Percentiles rank a stretch among this genome's conserved stretches.
Evolutionary conservation across 2,329 filamentous ascomycete species (phyloP).

Genomic region (Cytospora mali): DNA sequence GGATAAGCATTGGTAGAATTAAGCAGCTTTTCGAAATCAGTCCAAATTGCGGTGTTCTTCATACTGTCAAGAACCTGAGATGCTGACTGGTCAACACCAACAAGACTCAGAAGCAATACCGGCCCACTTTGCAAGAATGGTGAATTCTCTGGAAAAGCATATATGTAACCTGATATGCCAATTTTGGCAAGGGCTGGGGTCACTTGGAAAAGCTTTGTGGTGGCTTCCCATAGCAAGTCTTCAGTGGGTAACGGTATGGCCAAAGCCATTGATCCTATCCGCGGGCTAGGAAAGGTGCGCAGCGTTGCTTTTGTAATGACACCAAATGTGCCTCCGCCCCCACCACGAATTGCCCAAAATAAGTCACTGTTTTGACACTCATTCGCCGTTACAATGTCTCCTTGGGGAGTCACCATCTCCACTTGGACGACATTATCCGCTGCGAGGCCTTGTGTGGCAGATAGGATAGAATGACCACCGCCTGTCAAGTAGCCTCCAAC

Average conservation of each 20-base stretch:
- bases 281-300: not conserved
- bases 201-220: not conserved
- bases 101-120: not conserved
- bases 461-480: conserved; percentile 60
- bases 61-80: not conserved
- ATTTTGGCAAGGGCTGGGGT: not conserved
- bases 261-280: not conserved
- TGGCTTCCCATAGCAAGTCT: not conserved
- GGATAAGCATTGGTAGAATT: not conserved
- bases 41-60: not conserved
- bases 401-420: conserved; percentile 57
- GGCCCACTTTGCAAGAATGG: not conserved
- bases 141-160: not conserved
- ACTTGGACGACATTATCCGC: conserved; percentile 64
- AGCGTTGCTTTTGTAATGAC: not conserved
- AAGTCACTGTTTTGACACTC: conserved; percentile 57
- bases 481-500: conserved; percentile 64
- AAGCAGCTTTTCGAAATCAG: not conserved
- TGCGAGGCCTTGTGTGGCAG: conserved; percentile 58
- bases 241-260: not conserved
- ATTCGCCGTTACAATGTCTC: conserved; percentile 53
- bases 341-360: conserved; percentile 66
- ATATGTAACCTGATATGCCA: not conserved
- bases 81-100: not conserved
- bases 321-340: conserved; percentile 36